Evolutionary conservation across 176 grass and related monocot species (phyloP), one percentile per base, ranked within the genome.

Genomic region (Zoysia pacifica): DNA sequence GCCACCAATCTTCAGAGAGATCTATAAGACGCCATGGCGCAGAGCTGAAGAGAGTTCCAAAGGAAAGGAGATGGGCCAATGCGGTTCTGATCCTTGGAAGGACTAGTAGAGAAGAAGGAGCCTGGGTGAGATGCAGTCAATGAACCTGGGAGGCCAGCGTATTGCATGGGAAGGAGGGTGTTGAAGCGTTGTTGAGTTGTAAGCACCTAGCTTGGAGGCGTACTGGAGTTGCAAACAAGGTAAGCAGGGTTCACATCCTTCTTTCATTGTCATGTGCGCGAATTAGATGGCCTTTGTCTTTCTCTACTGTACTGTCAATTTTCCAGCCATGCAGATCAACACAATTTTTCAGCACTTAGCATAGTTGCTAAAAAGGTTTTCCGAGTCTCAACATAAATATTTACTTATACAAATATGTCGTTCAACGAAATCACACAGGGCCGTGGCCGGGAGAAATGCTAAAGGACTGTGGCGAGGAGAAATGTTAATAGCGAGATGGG

Each of bases 401-500:
- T n/a, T 19, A 58, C 53, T 19, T 18, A 7, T 2, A 47, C 3
- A 62, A 3, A 2, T 10, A 50, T 18, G 48, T 39, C 20, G 49
- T 63, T 3, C 6, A 62, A 62, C 11, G 44, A 37, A 13, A 3
- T 67, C 61, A 48, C 48, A 43, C 16, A 67, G 48, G 11, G 2
- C 16, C 9, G 3, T 54, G 11, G 16, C 10, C 9, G 48, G 37
- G 18, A 35, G 48, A 54, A 67, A 79, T 67, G 63, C 3, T 46
- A 11, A 81, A 89, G 75, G 39, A 41, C 13, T 54, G 44, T 83
- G 47, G 13, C 11, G 67, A 7, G 62, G 62, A 72, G 74, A 89
- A 62, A 94, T 93, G 88, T 73, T 81, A 91, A 93, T 28, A 28
- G 28, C 69, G 83, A 98, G 70, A 99, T 99, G 97, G 97, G 97